These are phyloP conservation scores for Ceratorhiza oryzae-sativae DNA, from an alignment of 1,284 basidiomycete species.

Conservation along the genomic window DNA sequence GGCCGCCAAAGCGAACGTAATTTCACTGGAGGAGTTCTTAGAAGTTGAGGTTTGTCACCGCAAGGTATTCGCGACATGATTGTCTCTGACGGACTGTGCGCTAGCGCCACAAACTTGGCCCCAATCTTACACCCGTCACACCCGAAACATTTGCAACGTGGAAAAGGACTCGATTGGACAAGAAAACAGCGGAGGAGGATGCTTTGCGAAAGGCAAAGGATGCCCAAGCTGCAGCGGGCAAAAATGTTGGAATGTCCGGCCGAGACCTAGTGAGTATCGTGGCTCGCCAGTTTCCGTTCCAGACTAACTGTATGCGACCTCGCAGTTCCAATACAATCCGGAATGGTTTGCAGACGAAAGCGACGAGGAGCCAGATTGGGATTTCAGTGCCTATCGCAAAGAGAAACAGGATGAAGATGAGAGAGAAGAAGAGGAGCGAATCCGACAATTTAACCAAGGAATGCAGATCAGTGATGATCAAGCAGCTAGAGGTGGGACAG, in stretches of 20 bases:
- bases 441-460: slow-evolving; percentile 46
- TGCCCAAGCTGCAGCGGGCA: slow-evolving; percentile 84
- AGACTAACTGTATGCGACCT: slow-evolving; percentile 17
- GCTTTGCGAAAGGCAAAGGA: slow-evolving; percentile 86
- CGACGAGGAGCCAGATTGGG: slow-evolving; percentile 75
- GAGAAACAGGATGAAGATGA: slow-evolving; percentile 68
- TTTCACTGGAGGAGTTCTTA: slow-evolving; percentile 96
- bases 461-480: slow-evolving; percentile 29
- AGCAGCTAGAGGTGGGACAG: slow-evolving; percentile 5
- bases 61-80: neutral
- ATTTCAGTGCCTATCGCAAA: slow-evolving; percentile 67
- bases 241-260: slow-evolving; percentile 92
- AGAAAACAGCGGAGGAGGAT: slow-evolving; percentile 89
- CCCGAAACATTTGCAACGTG: slow-evolving; percentile 90
- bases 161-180: slow-evolving; percentile 93
- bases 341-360: slow-evolving; percentile 93
- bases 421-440: slow-evolving; percentile 55
- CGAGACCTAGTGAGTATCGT: slow-evolving; percentile 77
- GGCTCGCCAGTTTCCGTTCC: neutral
- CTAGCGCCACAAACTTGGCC: slow-evolving; percentile 91
- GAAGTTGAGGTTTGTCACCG: slow-evolving; percentile 82
- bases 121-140: slow-evolving; percentile 95
- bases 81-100: neutral
- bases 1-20: slow-evolving; percentile 86
- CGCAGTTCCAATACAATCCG: slow-evolving; percentile 91